Percentiles rank a stretch among this genome's conserved stretches.
Conservation (phyloP, 768 basidiomycete species). For the Kwoniella pini region DNA sequence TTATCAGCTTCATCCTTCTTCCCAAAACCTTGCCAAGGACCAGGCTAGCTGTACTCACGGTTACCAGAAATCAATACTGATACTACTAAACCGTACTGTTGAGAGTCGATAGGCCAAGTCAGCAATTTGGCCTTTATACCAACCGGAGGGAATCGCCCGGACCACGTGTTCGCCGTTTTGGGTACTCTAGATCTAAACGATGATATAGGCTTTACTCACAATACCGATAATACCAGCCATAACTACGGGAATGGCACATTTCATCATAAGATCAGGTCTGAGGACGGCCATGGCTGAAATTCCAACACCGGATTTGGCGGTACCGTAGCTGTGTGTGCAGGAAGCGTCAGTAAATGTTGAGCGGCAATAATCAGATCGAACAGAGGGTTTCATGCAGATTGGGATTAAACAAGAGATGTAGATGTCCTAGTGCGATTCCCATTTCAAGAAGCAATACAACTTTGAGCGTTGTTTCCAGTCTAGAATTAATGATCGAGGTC, state of each 20-base stretch:
- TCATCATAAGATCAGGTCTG: conserved; percentile 95
- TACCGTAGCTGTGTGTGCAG: conserved; percentile 76
- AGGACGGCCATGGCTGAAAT: conserved; percentile 87
- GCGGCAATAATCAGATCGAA: neutral
- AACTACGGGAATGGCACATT: conserved; percentile 93
- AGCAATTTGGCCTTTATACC: neutral
- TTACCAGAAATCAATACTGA: conserved; percentile 91
- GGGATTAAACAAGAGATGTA: too few species aligned
- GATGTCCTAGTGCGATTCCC: too few species aligned
- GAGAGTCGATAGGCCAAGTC: neutral
- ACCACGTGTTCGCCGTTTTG: neutral
- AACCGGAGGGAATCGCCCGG: conserved; percentile 1
- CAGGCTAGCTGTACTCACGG: conserved; percentile 63
- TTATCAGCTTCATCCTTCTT: neutral
- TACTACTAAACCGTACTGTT: conserved; percentile 91
- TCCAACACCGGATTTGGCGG: conserved; percentile 89
- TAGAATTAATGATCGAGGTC: neutral
- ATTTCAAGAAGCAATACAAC: too few species aligned
- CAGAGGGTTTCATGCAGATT: too few species aligned
- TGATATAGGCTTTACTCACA: conserved; percentile 60
- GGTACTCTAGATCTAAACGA: too few species aligned
- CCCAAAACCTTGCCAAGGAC: neutral
- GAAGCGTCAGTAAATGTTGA: neutral
- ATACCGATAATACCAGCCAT: conserved; percentile 99
- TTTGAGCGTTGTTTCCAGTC: too few species aligned